These are phyloP conservation scores for Acer campestre DNA, from an alignment of 345 rosid genomes.

Conservation along the genomic window DNA sequence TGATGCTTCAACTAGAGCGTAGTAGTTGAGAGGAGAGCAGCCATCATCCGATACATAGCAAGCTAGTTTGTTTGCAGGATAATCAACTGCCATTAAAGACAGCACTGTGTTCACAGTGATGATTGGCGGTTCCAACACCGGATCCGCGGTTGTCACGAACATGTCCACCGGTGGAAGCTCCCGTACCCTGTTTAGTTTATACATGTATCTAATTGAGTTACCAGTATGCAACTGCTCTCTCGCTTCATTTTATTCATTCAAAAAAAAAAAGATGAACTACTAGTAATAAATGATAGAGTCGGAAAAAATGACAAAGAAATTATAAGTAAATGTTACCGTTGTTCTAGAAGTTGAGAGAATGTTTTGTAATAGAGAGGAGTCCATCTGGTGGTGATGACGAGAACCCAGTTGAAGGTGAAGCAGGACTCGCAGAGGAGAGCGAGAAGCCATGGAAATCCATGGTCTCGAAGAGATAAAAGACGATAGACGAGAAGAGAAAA, in stretches of 20 bases:
- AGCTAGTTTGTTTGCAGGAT: slow-evolving; percentile 42
- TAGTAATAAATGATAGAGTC: background rate
- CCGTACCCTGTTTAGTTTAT: slow-evolving; percentile 23
- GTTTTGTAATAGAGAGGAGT: slow-evolving; percentile 45
- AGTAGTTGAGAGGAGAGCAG: slow-evolving; percentile 58
- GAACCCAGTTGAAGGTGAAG: slow-evolving; percentile 56
- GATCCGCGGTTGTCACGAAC: slow-evolving; percentile 58
- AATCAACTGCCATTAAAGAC: slow-evolving; percentile 53
- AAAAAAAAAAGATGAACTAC: background rate
- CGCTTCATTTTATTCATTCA: too few species aligned
- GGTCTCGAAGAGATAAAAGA: slow-evolving; percentile 26
- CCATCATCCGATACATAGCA: slow-evolving; percentile 58
- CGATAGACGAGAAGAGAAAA: slow-evolving; percentile 42
- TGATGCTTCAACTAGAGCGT: slow-evolving; percentile 60
- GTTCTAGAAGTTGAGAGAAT: slow-evolving; percentile 44
- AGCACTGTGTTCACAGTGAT: slow-evolving; percentile 52
- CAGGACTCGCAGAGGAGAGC: slow-evolving; percentile 63
- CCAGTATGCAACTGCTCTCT: too few species aligned
- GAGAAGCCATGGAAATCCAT: slow-evolving; percentile 54
- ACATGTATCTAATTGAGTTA: background rate
- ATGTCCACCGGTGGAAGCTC: slow-evolving; percentile 64
- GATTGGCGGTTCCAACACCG: slow-evolving; percentile 48
- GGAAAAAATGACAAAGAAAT: background rate
- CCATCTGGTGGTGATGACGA: slow-evolving; percentile 54
- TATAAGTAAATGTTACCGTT: slow-evolving; percentile 27